Base-by-base conservation (phyloP, 2,329 filamentous ascomycete genomes). In the Hymenoscyphus fructigenus region DNA sequence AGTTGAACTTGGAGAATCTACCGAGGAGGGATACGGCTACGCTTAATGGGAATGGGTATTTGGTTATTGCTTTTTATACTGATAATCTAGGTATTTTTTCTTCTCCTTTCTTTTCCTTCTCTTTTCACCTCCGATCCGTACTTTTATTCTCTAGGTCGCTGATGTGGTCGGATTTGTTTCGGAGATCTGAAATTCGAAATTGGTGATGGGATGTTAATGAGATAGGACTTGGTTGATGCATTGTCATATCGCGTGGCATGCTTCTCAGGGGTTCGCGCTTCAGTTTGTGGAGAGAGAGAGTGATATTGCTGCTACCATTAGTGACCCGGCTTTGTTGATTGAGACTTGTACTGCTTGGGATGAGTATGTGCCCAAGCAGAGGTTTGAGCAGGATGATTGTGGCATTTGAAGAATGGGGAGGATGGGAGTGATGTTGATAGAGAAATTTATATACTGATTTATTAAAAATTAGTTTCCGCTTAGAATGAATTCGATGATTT, bases 61-160 rank as follows among this genome's bases (percentile, higher is more conserved):
- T 84, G 3, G 79, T 83, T n/a, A 75, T 85, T 61, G 82, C 81
- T 1, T 82, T 83, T 67, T 74, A 81, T 69, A 78, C 79, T 0
- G 77, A 80, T 63, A 85, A 85, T 72, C 83, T 1, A 82, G 83
- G 0, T 50, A 50, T 23, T 5, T 50, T 36, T 12, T 36, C 10
- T 9, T 7, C 34, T 36, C 7, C 10, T 36, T 4, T 10, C 14
- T 20, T 47, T 47, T 47, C 41, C 41, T 20, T 4, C 9, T 47
- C 41, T 47, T 47, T 20, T 14, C 14, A 4, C 14, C 41, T 29
- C 28, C 28, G 5, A 3, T 47, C 4, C 41, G n/a, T n/a, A n/a
- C n/a, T n/a, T n/a, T n/a, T n/a, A n/a, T n/a, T n/a, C n/a, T n/a
- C n/a, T n/a, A n/a, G n/a, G n/a, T n/a, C n/a, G n/a, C n/a, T n/a